phyloP scores from a whole-genome alignment of 331 rosid species.

The Dryas integrifolia region DNA sequence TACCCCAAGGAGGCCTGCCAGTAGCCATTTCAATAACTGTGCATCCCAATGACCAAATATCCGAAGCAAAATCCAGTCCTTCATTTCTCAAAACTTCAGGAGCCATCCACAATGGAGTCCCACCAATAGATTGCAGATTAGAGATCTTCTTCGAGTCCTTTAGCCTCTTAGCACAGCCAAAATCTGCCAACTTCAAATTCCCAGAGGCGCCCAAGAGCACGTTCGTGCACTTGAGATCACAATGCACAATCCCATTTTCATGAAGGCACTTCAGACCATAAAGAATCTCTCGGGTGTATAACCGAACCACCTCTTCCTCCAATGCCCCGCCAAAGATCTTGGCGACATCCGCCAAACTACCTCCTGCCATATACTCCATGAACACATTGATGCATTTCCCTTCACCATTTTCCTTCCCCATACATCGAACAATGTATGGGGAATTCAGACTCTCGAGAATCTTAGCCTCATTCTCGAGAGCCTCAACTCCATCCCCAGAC shows the following conservation, averaged over 20 bases:
- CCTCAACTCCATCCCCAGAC: slow-evolving; percentile 25
- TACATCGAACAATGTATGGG: slow-evolving; percentile 42
- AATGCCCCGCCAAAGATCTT: slow-evolving; percentile 54
- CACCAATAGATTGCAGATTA: slow-evolving; percentile 27
- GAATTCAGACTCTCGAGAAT: slow-evolving; percentile 39
- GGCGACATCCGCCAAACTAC: slow-evolving; percentile 56
- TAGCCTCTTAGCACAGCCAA: slow-evolving; percentile 52
- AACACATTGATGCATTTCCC: slow-evolving; percentile 35
- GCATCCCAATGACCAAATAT: slow-evolving; percentile 75
- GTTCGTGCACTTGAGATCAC: slow-evolving; percentile 63
- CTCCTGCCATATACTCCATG: slow-evolving; percentile 72
- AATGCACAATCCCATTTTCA: slow-evolving; percentile 46
- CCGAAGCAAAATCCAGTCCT: slow-evolving; percentile 34
- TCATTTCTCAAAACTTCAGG: slow-evolving; percentile 62
- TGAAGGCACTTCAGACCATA: slow-evolving; percentile 48
- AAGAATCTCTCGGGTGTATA: slow-evolving; percentile 56
- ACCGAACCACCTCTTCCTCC: slow-evolving; percentile 48
- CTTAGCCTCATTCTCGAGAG: slow-evolving; percentile 44
- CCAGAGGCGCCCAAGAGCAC: slow-evolving; percentile 62
- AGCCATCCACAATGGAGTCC: slow-evolving; percentile 79
- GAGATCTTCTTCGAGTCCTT: slow-evolving; percentile 2
- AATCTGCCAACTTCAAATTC: slow-evolving; percentile 59
- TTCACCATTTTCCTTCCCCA: slow-evolving; percentile 40
- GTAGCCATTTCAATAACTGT: slow-evolving; percentile 67
- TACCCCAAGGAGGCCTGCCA: slow-evolving; percentile 54